Evolutionary conservation across 495 filamentous ascomycete genomes (phyloP).

Genomic region (Aspergillus leporis): DNA sequence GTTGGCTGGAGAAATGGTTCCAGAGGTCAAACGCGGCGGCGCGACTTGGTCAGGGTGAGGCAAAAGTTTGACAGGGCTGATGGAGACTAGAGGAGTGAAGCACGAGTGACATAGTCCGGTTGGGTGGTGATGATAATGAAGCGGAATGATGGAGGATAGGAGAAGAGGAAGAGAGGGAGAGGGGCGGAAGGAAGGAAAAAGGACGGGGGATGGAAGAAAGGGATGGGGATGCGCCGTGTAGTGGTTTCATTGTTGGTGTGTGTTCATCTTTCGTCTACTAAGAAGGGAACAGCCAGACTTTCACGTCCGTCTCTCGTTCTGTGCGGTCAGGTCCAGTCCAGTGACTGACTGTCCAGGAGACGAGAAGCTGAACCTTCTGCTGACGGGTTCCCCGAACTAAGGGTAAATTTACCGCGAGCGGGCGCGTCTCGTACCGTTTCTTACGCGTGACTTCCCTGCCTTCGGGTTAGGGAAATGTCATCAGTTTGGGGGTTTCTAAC

Average conservation of each 20-base stretch:
- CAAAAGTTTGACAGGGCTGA: conserved; percentile 25
- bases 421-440: conserved; percentile 1
- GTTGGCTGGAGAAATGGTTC: conserved; percentile 20
- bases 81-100: conserved; percentile 22
- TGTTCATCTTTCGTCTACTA: conserved; percentile 26
- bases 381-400: not conserved
- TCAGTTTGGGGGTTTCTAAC: not conserved
- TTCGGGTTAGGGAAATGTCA: not conserved
- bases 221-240: conserved; percentile 29
- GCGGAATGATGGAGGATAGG: conserved; percentile 15
- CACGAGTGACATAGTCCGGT: conserved; percentile 33
- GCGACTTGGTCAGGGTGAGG: conserved; percentile 28
- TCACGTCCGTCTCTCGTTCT: conserved; percentile 10
- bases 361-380: conserved; percentile 16
- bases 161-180: conserved; percentile 20
- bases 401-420: conserved; percentile 1
- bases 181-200: conserved; percentile 21
- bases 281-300: conserved; percentile 25
- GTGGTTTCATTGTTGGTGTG: conserved; percentile 34
- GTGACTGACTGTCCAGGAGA: conserved; percentile 11
- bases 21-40: conserved; percentile 19
- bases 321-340: conserved; percentile 16
- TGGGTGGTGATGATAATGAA: conserved; percentile 20
- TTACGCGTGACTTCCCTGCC: not conserved
- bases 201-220: conserved; percentile 28